A percentile compares a stretch with the other conserved stretches of the same genome.
Conservation (phyloP, 768 basidiomycete genomes). For the Hemileccinum rubropunctum region DNA sequence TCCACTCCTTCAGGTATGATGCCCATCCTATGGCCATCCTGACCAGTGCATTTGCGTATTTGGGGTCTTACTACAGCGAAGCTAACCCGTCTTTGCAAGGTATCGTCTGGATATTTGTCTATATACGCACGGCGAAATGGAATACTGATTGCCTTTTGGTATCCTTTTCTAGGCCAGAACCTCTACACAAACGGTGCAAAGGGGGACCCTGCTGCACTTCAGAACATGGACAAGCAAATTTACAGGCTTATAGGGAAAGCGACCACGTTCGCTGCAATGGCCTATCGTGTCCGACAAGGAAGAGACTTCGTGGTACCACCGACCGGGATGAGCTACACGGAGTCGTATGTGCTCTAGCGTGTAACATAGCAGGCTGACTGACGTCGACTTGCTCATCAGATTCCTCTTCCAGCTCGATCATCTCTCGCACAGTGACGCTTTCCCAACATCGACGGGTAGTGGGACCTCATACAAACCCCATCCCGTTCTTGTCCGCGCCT, state of each 20-base stretch:
- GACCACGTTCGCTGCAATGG: constrained; percentile 91
- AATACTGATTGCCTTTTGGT: not conserved
- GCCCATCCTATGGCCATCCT: constrained; percentile 92
- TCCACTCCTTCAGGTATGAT: constrained; percentile 79
- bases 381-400: constrained; percentile 31
- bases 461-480: constrained; percentile 67
- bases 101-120: constrained; percentile 14
- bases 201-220: constrained; percentile 63
- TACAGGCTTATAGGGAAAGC: constrained; percentile 86
- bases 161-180: constrained; percentile 55
- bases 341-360: constrained; percentile 48
- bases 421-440: constrained; percentile 39
- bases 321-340: constrained; percentile 78
- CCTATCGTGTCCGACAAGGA: constrained; percentile 89
- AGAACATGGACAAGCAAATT: constrained; percentile 89
- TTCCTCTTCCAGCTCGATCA: constrained; percentile 93
- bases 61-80: constrained; percentile 85
- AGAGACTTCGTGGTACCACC: constrained; percentile 85
- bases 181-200: constrained; percentile 70
- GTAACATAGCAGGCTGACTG: not conserved
- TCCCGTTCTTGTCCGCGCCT: constrained; percentile 81
- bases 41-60: constrained; percentile 81
- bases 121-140: not conserved
- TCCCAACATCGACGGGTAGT: constrained; percentile 40
- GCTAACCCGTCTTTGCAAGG: constrained; percentile 89